These are phyloP conservation scores for Fusarium burgessii DNA, from an alignment of 2,329 filamentous ascomycete genomes.

Conservation along the genomic window DNA sequence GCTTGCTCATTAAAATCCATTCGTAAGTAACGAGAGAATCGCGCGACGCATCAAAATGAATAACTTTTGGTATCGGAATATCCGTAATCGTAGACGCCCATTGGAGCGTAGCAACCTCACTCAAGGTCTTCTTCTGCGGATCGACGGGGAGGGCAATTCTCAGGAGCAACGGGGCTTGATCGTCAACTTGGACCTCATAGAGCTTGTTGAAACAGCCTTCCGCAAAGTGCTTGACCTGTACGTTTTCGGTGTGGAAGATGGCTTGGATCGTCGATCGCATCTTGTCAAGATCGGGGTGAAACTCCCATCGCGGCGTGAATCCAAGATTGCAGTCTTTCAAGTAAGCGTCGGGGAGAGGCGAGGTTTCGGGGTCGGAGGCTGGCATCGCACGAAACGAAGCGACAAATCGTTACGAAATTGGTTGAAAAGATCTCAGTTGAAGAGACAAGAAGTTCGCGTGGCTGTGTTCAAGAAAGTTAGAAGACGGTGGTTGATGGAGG, in stretches of 20 bases:
- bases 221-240: conserved; percentile 17
- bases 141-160: conserved; percentile 54
- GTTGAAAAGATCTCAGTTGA: too few species aligned
- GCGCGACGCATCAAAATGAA: conserved; percentile 48
- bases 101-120: conserved; percentile 56
- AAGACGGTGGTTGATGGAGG: not conserved
- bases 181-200: conserved; percentile 23
- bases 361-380: not conserved
- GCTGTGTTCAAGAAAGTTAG: not conserved
- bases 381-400: not conserved
- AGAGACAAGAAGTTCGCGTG: too few species aligned
- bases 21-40: conserved; percentile 54
- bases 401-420: not conserved
- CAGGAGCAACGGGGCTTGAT: conserved; percentile 40
- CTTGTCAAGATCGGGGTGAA: conserved; percentile 12
- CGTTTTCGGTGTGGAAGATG: not conserved
- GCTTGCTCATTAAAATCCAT: conserved; percentile 56
- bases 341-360: not conserved
- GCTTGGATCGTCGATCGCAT: conserved; percentile 1
- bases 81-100: conserved; percentile 48
- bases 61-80: conserved; percentile 51
- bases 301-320: conserved; percentile 27
- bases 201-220: conserved; percentile 45
- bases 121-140: conserved; percentile 52
- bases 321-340: not conserved